Conservation (phyloP, 1,139 yeast genomes). For the Saccharomycopsis hybrid region DNA sequence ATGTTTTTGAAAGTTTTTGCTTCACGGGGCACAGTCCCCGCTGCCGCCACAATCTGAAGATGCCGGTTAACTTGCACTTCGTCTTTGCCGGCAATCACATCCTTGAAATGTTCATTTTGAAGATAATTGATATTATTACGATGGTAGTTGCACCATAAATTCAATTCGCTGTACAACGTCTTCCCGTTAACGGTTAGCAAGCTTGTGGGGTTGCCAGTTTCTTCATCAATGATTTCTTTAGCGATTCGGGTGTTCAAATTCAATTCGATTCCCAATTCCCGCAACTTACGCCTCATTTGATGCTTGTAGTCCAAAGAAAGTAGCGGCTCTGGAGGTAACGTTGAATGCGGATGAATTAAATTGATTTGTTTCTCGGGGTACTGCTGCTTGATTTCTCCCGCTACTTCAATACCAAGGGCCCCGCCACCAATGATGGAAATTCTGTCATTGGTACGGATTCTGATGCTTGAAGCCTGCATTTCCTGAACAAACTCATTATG, state of each 20-base stretch:
- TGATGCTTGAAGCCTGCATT: constrained; percentile 21
- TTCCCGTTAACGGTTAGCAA: constrained; percentile 6
- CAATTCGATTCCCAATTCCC: constrained; percentile 26
- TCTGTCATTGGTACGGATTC: constrained; percentile 25
- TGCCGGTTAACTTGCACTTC: background rate
- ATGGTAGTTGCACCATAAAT: constrained; percentile 42
- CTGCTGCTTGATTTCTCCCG: constrained; percentile 35
- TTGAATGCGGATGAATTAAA: constrained; percentile 37
- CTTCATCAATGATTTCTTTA: background rate
- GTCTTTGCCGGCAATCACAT: background rate
- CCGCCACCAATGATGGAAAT: constrained; percentile 42
- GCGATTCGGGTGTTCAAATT: constrained; percentile 11
- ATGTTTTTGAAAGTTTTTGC: constrained; percentile 17
- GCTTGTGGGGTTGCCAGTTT: background rate
- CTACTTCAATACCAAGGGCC: constrained; percentile 48
- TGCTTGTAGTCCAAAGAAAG: constrained; percentile 32
- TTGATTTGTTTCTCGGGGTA: constrained; percentile 34
- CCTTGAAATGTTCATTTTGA: background rate
- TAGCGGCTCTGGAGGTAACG: constrained; percentile 37
- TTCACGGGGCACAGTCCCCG: background rate
- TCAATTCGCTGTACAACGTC: constrained; percentile 32
- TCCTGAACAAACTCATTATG: constrained; percentile 26
- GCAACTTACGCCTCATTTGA: constrained; percentile 21
- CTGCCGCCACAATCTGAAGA: background rate
- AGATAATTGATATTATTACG: constrained; percentile 8